Percentiles rank a stretch among this genome's conserved stretches.
phyloP scores from a whole-genome alignment of 495 filamentous ascomycete species.

The Aspergillus avenaceus region DNA sequence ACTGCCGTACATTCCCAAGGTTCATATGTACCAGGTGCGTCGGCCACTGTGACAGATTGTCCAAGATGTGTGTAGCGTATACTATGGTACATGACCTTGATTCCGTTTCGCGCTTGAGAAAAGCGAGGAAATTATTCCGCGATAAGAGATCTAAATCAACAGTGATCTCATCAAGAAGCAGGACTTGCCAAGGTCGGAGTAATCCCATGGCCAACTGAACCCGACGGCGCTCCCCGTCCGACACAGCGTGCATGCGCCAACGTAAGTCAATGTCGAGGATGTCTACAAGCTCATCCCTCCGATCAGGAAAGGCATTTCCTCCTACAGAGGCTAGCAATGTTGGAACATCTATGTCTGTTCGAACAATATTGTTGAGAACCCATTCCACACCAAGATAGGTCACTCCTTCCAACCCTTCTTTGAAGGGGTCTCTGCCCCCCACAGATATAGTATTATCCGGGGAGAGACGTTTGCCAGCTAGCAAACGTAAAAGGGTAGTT shows the following conservation, averaged over 20 bases:
- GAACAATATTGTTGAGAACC: conserved; percentile 96
- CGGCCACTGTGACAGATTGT: conserved; percentile 89
- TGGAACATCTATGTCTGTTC: conserved; percentile 87
- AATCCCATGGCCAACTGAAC: conserved; percentile 97
- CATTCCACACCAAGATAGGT: conserved; percentile 97
- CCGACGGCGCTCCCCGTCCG: conserved; percentile 82
- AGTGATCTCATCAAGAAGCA: conserved; percentile 95
- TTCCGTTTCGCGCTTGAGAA: conserved; percentile 84
- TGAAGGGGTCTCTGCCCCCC: conserved; percentile 85
- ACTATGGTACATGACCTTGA: conserved; percentile 80
- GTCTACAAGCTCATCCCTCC: conserved; percentile 77
- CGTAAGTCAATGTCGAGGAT: conserved; percentile 88
- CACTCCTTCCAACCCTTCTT: conserved; percentile 79
- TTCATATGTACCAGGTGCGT: conserved; percentile 95
- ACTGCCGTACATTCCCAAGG: conserved; percentile 77
- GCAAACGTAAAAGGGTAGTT: conserved; percentile 85
- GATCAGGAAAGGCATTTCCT: conserved; percentile 72
- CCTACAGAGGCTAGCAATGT: conserved; percentile 83
- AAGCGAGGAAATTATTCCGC: conserved; percentile 78
- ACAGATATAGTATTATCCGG: conserved; percentile 68
- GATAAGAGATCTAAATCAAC: conserved; percentile 90
- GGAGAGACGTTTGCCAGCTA: conserved; percentile 90
- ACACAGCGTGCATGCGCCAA: conserved; percentile 95
- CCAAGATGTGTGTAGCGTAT: conserved; percentile 96
- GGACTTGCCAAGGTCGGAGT: conserved; percentile 83